Base-by-base conservation (phyloP, 2,329 filamentous ascomycete species). In the Ceratocystis eucalypticola region DNA sequence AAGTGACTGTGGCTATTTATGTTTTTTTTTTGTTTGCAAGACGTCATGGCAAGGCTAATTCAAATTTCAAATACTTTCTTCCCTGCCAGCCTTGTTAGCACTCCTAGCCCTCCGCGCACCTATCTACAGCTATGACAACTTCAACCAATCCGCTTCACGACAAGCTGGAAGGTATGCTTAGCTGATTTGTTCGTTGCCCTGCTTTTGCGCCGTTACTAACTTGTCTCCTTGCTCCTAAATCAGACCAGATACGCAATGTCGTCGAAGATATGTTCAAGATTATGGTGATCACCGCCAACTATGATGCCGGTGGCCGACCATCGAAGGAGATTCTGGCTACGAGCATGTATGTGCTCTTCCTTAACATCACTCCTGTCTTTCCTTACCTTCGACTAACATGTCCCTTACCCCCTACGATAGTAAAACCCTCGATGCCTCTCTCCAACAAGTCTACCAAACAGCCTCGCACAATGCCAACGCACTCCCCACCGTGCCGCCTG, bases 201-300 rank as follows among this genome's bases (percentile, higher is more conserved):
- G 5, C 25, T 55, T 10, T 25, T 5, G 25, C 5, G 12, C 28
- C 50, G 8, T 5, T 15, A 15, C 22, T 15, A 15, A 22, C 8
- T 25, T n/a, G 30, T 4, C 44, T 20, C 61, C 57, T 46, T 64
- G 46, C 17, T 33, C 20, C 25, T 41, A 15, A 8, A 10, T 10
- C n/a, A 85, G 83, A 80, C 70, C 78, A 83, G 74, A 77, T 85
- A 75, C 83, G 85, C 72, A 79, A 84, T 71, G 78, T 84, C 68
- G 84, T 87, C 73, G 82, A 86, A 71, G 82, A 84, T 70, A 79
- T 86, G 50, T 86, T 84, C 77, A 79, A 84, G 70, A 75, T 86
- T 68, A 83, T 85, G 78, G 82, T 87, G 59, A 84, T 87, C 72
- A 78, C 82, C 33, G 79, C 82, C 41, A 80, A 81, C 67, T 88